A percentile compares a stretch with the other conserved stretches of the same genome.
These are phyloP conservation scores for Russula abietina DNA, from an alignment of 768 basidiomycete genomes.

Conservation along the genomic window DNA sequence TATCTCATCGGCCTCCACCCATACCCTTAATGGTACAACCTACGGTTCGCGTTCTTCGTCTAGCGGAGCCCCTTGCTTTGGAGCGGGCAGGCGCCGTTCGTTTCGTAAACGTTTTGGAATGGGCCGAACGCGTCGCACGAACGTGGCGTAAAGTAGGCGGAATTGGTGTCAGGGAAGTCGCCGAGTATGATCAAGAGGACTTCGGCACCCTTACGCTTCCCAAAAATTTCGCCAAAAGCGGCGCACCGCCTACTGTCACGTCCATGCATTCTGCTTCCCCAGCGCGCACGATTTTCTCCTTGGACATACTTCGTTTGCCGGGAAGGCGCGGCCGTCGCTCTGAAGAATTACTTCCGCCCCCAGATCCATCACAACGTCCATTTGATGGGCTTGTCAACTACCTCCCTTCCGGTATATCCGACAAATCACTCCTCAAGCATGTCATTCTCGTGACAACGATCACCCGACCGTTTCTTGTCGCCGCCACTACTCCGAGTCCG, in stretches of 20 bases:
- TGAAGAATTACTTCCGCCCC: constrained; percentile 23
- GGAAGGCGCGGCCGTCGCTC: constrained; percentile 12
- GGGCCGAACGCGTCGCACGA: constrained; percentile 37
- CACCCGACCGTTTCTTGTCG: constrained; percentile 33
- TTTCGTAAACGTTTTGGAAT: constrained; percentile 35
- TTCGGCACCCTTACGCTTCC: constrained; percentile 28
- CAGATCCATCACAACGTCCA: constrained; percentile 33
- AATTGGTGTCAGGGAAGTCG: constrained; percentile 28
- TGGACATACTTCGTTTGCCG: background rate
- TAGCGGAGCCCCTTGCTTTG: constrained; percentile 32
- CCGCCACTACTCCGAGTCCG: constrained; percentile 18
- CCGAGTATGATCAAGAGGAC: constrained; percentile 28
- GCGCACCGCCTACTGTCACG: background rate
- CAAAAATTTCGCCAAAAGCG: constrained; percentile 22
- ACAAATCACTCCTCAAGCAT: constrained; percentile 35
- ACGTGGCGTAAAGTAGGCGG: constrained; percentile 34
- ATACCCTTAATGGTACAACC: constrained; percentile 31
- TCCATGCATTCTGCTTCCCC: constrained; percentile 1
- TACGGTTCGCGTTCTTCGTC: constrained; percentile 33
- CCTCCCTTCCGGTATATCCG: constrained; percentile 30
- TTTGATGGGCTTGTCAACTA: constrained; percentile 39
- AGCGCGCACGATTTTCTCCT: background rate
- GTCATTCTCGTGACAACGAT: constrained; percentile 39
- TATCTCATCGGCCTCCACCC: constrained; percentile 32
- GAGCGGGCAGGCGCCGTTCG: constrained; percentile 34